Percentiles rank a stretch among this genome's conserved stretches.
Evolutionary conservation across 2,329 filamentous ascomycete species (phyloP).

Genomic region (Cladosporium phlei): DNA sequence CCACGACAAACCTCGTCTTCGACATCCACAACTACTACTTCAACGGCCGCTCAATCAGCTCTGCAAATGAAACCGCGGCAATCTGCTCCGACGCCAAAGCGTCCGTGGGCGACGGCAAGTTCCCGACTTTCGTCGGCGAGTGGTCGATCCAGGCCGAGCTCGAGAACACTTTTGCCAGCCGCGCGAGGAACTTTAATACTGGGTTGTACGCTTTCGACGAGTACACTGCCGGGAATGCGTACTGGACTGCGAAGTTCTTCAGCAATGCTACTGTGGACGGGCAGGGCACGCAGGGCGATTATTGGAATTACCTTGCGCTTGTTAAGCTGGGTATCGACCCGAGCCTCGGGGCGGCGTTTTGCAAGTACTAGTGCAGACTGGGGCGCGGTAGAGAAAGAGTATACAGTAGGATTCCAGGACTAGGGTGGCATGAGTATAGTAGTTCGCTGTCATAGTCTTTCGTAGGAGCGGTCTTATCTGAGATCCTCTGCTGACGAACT

Average conservation of each 20-base stretch:
- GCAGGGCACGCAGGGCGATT: background rate
- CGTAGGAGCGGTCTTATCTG: no score
- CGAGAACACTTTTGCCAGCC: constrained; percentile 24
- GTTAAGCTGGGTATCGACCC: background rate
- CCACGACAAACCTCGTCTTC: constrained; percentile 26
- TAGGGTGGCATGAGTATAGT: no score
- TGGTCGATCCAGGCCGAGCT: constrained; percentile 27
- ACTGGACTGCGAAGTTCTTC: constrained; percentile 24
- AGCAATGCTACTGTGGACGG: constrained; percentile 2
- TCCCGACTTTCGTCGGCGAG: constrained; percentile 30
- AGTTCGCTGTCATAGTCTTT: no score
- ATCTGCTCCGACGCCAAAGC: constrained; percentile 21
- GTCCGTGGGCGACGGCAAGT: constrained; percentile 19
- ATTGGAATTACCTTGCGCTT: background rate
- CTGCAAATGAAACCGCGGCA: constrained; percentile 15
- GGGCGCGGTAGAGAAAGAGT: no score
- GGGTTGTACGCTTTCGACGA: constrained; percentile 26
- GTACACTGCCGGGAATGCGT: constrained; percentile 24
- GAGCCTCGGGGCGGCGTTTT: background rate
- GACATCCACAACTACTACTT: constrained; percentile 29
- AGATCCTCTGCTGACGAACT: no score
- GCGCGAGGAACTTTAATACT: constrained; percentile 11
- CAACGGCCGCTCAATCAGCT: constrained; percentile 13
- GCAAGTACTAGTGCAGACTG: no score
- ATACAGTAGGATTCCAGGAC: no score